Evolutionary conservation across 1,284 basidiomycete genomes (phyloP).

Genomic region (Fomitopsis betulina): DNA sequence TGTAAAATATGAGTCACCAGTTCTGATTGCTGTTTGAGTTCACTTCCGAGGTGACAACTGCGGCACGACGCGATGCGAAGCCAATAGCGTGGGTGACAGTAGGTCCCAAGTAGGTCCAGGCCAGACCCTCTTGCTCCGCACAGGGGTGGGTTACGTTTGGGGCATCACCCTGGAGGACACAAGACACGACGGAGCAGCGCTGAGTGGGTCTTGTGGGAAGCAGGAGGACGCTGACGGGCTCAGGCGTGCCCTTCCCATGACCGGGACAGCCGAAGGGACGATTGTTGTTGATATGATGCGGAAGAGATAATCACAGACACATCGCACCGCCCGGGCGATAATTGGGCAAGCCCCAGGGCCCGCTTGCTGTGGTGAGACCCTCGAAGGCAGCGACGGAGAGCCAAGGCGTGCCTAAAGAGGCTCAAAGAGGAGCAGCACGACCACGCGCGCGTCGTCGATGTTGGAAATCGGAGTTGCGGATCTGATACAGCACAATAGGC

Average conservation of each 20-base stretch:
- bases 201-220: conserved; percentile 1
- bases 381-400: background rate
- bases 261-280: background rate
- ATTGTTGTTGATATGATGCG: conserved; percentile 1
- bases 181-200: background rate
- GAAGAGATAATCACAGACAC: background rate
- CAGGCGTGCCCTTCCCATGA: background rate
- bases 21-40: conserved; percentile 9
- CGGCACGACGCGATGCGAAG: conserved; percentile 4
- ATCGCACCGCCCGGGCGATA: background rate
- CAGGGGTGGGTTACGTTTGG: conserved; percentile 5
- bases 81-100: conserved; percentile 9
- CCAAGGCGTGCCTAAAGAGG: background rate
- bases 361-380: background rate
- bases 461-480: conserved; percentile 22
- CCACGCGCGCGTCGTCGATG: conserved; percentile 9
- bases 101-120: conserved; percentile 11
- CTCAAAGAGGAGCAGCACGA: background rate
- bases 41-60: background rate
- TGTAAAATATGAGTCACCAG: background rate
- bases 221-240: background rate
- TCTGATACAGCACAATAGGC: conserved; percentile 28
- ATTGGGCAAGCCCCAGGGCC: background rate
- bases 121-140: conserved; percentile 1
- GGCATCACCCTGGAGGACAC: background rate